These are phyloP conservation scores for Syzygium syzygioides DNA, from an alignment of 441 rosid species.

Conservation along the genomic window DNA sequence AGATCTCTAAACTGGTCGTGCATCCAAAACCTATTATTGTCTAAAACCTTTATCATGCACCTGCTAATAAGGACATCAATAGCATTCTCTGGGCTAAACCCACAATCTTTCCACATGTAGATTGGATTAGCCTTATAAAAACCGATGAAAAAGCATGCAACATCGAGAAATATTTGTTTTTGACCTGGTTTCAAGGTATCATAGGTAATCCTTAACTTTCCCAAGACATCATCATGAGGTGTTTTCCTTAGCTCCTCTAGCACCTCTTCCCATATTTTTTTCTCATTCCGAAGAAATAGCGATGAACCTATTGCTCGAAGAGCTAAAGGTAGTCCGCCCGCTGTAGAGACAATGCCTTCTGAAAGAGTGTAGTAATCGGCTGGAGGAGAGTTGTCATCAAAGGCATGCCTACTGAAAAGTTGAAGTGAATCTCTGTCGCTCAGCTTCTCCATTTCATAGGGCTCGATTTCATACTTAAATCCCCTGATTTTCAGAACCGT, in stretches of 20 bases:
- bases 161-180: accelerated
- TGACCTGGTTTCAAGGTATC: accelerated
- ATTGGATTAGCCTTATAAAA: accelerated
- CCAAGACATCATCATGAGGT: not conserved
- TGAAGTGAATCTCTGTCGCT: accelerated
- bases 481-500: not conserved
- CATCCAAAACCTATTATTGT: accelerated
- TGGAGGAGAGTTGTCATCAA: accelerated
- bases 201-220: accelerated
- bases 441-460: accelerated
- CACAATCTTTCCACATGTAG: accelerated
- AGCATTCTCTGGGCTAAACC: accelerated
- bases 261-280: not conserved
- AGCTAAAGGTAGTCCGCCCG: not conserved
- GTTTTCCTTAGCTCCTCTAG: not conserved
- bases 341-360: accelerated
- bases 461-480: accelerated
- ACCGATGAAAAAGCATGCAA: not conserved
- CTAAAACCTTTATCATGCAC: not conserved
- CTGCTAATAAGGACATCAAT: not conserved
- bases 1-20: not conserved
- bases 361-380: accelerated
- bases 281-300: accelerated
- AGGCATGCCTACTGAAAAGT: not conserved
- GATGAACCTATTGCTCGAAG: not conserved